phyloP scores from a whole-genome alignment of 2,329 filamentous ascomycete genomes.

The Didymella sp. region DNA sequence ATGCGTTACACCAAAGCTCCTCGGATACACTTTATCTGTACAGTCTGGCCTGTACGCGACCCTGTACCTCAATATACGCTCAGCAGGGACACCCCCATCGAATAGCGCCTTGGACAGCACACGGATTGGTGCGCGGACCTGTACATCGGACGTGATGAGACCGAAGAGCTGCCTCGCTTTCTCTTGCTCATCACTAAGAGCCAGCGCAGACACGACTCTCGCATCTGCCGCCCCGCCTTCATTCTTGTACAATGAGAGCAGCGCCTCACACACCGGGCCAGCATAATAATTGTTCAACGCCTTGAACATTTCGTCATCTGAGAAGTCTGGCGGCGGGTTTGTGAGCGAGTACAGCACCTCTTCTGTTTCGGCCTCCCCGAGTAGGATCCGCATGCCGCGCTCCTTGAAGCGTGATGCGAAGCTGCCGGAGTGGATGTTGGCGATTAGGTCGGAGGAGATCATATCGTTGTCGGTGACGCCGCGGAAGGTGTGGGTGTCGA shows the following conservation, averaged over 20 bases:
- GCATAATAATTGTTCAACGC: conserved; percentile 17
- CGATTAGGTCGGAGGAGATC: conserved; percentile 2
- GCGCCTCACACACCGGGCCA: conserved; percentile 2
- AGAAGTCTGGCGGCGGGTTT: conserved; percentile 7
- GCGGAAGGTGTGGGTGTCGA: conserved; percentile 14
- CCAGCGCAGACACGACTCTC: not conserved
- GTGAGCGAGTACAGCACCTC: conserved; percentile 9
- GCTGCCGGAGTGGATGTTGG: conserved; percentile 4
- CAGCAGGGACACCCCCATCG: conserved; percentile 6
- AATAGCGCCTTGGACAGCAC: conserved; percentile 11
- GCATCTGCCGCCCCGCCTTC: conserved; percentile 6
- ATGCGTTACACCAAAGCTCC: conserved; percentile 11
- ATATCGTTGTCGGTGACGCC: conserved; percentile 13
- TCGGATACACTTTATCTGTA: conserved; percentile 9
- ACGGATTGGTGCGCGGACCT: conserved; percentile 14
- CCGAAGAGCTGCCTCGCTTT: conserved; percentile 12
- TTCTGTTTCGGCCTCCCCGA: conserved; percentile 14
- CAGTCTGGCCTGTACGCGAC: conserved; percentile 13
- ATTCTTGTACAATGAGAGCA: conserved; percentile 3
- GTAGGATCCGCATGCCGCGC: conserved; percentile 9
- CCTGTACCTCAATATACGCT: conserved; percentile 9
- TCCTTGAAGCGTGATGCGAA: conserved; percentile 15
- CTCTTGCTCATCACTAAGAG: not conserved
- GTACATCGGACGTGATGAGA: conserved; percentile 14
- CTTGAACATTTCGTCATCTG: conserved; percentile 4